Evolutionary conservation across 140 eudicot genomes (phyloP).

Genomic region (Erigeron philadelphicus): DNA sequence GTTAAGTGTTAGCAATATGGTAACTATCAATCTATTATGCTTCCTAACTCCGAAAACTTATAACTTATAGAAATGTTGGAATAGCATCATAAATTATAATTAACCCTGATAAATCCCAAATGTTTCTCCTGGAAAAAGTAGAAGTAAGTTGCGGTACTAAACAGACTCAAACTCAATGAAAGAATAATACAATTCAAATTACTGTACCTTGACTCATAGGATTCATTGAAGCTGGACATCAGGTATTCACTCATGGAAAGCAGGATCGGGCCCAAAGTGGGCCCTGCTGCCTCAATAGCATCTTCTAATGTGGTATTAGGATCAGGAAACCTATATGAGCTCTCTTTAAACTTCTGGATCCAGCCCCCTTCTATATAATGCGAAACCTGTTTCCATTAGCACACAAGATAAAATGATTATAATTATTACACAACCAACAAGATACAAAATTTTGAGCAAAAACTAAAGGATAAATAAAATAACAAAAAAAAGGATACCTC

Average conservation of each 20-base stretch:
- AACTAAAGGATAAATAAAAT: not conserved
- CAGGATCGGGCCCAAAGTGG: conserved; percentile 68
- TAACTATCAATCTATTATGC: conserved; percentile 8
- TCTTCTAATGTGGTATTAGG: conserved; percentile 57
- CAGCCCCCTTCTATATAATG: conserved; percentile 75
- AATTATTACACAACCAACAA: conserved; percentile 10
- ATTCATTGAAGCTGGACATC: conserved; percentile 89
- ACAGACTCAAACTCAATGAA: conserved; percentile 9
- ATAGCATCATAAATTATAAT: not conserved
- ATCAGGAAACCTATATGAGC: conserved; percentile 75
- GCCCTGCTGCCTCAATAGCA: conserved; percentile 93
- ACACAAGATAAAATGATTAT: conserved; percentile 15
- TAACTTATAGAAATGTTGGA: not conserved
- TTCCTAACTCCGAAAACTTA: conserved; percentile 13
- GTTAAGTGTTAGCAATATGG: not conserved
- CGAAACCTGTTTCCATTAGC: conserved; percentile 46
- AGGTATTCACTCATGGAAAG: conserved; percentile 94
- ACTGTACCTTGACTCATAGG: conserved; percentile 85
- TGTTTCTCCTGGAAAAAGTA: not conserved
- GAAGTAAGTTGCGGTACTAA: not conserved
- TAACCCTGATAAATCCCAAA: too few species aligned
- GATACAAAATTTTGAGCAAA: conserved; percentile 10
- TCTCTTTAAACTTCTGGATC: conserved; percentile 59
- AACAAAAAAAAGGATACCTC: conserved; percentile 40
- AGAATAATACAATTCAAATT: conserved; percentile 10